Percentiles rank a stretch among this genome's conserved stretches.
Conservation (phyloP, 2,329 filamentous ascomycete genomes). For the Nemania bipapillata region DNA sequence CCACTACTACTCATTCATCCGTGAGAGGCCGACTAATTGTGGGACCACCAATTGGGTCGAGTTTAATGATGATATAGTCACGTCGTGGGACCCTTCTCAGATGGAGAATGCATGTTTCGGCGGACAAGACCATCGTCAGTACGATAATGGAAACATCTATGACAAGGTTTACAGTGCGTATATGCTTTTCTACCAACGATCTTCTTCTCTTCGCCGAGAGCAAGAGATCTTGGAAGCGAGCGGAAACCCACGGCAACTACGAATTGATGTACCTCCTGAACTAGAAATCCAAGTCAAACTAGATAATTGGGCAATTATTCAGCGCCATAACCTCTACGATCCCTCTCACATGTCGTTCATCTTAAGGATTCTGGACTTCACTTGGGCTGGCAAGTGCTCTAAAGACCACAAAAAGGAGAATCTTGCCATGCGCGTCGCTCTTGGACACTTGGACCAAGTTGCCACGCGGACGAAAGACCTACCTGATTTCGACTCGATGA, state of each 20-base stretch:
- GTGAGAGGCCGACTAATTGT: constrained; percentile 73
- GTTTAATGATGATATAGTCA: constrained; percentile 91
- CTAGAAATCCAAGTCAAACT: constrained; percentile 70
- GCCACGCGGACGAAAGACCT: constrained; percentile 76
- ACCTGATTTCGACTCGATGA: constrained; percentile 69
- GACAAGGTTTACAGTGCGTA: constrained; percentile 89
- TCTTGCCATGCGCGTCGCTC: constrained; percentile 64
- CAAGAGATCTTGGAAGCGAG: constrained; percentile 59
- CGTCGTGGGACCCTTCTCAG: constrained; percentile 75
- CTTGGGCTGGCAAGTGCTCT: constrained; percentile 65
- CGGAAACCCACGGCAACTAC: constrained; percentile 55
- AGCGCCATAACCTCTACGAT: constrained; percentile 83
- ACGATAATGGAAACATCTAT: constrained; percentile 61
- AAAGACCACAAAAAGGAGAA: constrained; percentile 60
- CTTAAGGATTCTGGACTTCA: constrained; percentile 67
- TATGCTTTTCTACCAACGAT: constrained; percentile 96
- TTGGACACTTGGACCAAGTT: constrained; percentile 79
- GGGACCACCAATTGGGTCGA: constrained; percentile 76
- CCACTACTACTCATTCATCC: constrained; percentile 96
- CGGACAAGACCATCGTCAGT: constrained; percentile 68
- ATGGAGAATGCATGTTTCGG: constrained; percentile 84
- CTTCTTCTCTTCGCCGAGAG: constrained; percentile 69
- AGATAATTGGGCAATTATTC: constrained; percentile 78
- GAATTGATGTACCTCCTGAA: constrained; percentile 58
- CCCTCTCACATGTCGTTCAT: constrained; percentile 75